phyloP scores from a whole-genome alignment of 2,329 filamentous ascomycete species.

The Laburnicola sp. region DNA sequence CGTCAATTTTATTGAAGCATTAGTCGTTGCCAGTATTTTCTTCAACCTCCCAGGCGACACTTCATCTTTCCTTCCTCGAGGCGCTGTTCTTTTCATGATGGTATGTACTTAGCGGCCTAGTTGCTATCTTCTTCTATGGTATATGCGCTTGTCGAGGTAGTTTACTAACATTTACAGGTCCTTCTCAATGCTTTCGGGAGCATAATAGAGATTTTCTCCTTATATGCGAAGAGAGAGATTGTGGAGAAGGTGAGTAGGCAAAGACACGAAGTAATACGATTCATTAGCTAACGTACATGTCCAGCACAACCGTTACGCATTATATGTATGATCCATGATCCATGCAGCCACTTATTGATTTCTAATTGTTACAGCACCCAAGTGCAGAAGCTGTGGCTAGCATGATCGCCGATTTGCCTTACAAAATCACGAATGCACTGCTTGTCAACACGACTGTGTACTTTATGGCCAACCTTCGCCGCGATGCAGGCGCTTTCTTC shows the following conservation, averaged over 20 bases:
- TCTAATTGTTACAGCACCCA: slow-evolving; percentile 60
- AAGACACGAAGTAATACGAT: background rate
- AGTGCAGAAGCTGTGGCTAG: slow-evolving; percentile 85
- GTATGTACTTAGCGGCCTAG: slow-evolving; percentile 43
- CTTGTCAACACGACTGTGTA: slow-evolving; percentile 80
- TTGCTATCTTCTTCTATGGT: background rate
- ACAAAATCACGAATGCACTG: slow-evolving; percentile 73
- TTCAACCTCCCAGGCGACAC: slow-evolving; percentile 71
- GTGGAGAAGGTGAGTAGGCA: slow-evolving; percentile 75
- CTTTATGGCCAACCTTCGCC: slow-evolving; percentile 81
- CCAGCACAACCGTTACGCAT: slow-evolving; percentile 73
- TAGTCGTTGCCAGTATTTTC: slow-evolving; percentile 81
- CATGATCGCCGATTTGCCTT: slow-evolving; percentile 83
- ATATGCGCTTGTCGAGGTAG: slow-evolving; percentile 51
- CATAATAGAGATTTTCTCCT: slow-evolving; percentile 79
- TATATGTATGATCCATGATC: slow-evolving; percentile 57
- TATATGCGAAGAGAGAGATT: slow-evolving; percentile 87
- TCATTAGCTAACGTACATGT: background rate
- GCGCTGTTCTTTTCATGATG: slow-evolving; percentile 71
- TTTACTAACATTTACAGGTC: slow-evolving; percentile 72
- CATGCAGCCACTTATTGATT: too few relatives aligned
- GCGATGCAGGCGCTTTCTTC: slow-evolving; percentile 78
- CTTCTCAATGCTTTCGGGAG: slow-evolving; percentile 82
- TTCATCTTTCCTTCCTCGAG: slow-evolving; percentile 75
- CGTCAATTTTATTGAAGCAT: slow-evolving; percentile 72